These are phyloP conservation scores for Pyrenula aspistea DNA, from an alignment of 495 filamentous ascomycete genomes.

Conservation along the genomic window DNA sequence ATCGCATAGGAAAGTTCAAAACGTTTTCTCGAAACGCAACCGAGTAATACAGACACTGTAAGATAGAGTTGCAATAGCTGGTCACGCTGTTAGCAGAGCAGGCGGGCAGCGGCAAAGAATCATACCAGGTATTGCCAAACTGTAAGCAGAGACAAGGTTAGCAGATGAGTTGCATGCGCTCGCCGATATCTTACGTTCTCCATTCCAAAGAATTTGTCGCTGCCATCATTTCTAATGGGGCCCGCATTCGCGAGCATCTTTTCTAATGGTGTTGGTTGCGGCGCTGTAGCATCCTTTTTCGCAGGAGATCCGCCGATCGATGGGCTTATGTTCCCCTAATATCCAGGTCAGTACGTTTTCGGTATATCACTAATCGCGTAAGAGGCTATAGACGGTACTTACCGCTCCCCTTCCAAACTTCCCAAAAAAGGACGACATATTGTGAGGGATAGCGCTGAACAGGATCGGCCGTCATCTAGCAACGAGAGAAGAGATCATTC, in stretches of 20 bases:
- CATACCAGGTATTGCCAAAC: constrained; percentile 97
- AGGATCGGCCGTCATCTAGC: background rate
- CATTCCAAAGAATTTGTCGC: constrained; percentile 96
- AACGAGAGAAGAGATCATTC: too few relatives aligned
- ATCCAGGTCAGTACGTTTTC: background rate
- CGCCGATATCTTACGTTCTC: constrained; percentile 66
- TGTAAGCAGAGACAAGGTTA: constrained; percentile 23
- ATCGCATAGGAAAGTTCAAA: constrained; percentile 71
- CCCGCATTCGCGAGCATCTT: constrained; percentile 73
- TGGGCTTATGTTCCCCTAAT: constrained; percentile 30
- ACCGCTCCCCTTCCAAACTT: constrained; percentile 10
- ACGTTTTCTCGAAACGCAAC: constrained; percentile 91
- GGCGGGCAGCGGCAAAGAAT: background rate
- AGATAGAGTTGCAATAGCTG: constrained; percentile 95
- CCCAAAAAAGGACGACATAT: constrained; percentile 28
- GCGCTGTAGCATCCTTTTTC: constrained; percentile 63
- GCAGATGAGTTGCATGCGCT: constrained; percentile 3
- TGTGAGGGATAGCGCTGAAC: background rate
- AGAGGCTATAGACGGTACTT: background rate
- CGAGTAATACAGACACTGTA: constrained; percentile 94
- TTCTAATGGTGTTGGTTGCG: constrained; percentile 66
- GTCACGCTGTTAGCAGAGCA: constrained; percentile 12
- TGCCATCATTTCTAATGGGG: constrained; percentile 71
- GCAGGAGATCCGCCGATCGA: constrained; percentile 26
- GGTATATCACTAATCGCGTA: constrained; percentile 4